A percentile compares a stretch with the other conserved stretches of the same genome.
Conservation (phyloP, 345 rosid genomes). For the Odontarrhena argentea region DNA sequence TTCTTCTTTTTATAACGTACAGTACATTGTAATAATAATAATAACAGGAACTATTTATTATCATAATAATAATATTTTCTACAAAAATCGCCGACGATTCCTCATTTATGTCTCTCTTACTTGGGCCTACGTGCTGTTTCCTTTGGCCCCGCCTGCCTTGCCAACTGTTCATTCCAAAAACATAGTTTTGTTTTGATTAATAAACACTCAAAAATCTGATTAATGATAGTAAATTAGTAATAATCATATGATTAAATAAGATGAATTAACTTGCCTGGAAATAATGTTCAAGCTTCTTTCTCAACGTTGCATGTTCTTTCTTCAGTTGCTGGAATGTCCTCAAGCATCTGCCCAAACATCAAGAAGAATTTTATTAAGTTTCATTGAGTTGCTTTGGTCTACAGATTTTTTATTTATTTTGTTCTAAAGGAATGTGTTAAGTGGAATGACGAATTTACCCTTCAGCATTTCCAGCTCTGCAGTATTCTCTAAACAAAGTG, state of each 20-base stretch:
- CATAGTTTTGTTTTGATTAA: too few relatives aligned
- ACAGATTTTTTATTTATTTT: not conserved
- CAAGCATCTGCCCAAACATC: constrained; percentile 54
- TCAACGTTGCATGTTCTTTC: constrained; percentile 75
- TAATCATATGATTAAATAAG: too few relatives aligned
- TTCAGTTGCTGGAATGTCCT: constrained; percentile 82
- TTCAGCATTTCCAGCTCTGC: constrained; percentile 77
- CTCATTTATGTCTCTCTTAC: constrained; percentile 39
- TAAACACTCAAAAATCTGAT: too few relatives aligned
- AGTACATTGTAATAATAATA: constrained; percentile 16
- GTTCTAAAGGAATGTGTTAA: not conserved
- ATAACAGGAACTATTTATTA: constrained; percentile 33
- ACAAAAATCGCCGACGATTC: constrained; percentile 42
- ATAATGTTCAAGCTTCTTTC: constrained; percentile 79
- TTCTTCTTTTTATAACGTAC: constrained; percentile 22
- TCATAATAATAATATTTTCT: not conserved
- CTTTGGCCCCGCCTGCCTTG: constrained; percentile 77
- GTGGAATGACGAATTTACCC: constrained; percentile 57
- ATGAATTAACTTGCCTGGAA: constrained; percentile 60
- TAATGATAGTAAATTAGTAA: too few relatives aligned
- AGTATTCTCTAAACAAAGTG: constrained; percentile 79
- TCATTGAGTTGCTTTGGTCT: not conserved
- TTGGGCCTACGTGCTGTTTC: constrained; percentile 61
- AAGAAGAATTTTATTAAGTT: constrained; percentile 9
- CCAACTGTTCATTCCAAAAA: constrained; percentile 48